Percentiles rank a stretch among this genome's conserved stretches.
phyloP scores from a whole-genome alignment of 345 rosid species.

The Acer yangbiense region DNA sequence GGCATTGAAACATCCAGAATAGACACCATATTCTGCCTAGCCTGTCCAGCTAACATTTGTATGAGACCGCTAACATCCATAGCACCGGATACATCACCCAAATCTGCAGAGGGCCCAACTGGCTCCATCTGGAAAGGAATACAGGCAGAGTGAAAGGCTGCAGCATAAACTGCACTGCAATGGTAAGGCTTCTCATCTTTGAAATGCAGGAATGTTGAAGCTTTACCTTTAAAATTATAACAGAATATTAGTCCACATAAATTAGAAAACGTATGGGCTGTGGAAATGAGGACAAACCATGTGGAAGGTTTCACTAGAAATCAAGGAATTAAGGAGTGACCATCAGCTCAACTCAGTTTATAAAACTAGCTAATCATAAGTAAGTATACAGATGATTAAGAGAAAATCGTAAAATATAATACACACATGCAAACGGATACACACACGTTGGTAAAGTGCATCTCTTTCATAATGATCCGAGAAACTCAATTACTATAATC shows the following conservation, averaged over 20 bases:
- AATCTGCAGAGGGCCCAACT: conserved; percentile 46
- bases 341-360: background rate
- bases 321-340: conserved; percentile 4
- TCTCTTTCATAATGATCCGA: background rate
- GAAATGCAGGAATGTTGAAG: conserved; percentile 49
- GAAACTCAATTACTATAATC: background rate
- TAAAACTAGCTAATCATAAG: background rate
- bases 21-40: conserved; percentile 67
- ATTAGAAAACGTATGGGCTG: background rate
- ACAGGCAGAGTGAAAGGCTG: conserved; percentile 75
- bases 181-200: conserved; percentile 79
- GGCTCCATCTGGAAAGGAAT: conserved; percentile 74
- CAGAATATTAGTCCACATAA: conserved; percentile 18
- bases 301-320: background rate
- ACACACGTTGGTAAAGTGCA: background rate
- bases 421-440: background rate
- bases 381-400: background rate
- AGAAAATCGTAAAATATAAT: background rate
- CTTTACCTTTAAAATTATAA: conserved; percentile 59
- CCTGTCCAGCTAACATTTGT: conserved; percentile 62
- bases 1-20: conserved; percentile 85
- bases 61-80: conserved; percentile 58
- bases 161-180: conserved; percentile 81
- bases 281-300: background rate
- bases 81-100: conserved; percentile 50